Percentiles rank a stretch among this genome's conserved stretches.
phyloP scores from a whole-genome alignment of 148 eudicot species.

The Cornus kousa region DNA sequence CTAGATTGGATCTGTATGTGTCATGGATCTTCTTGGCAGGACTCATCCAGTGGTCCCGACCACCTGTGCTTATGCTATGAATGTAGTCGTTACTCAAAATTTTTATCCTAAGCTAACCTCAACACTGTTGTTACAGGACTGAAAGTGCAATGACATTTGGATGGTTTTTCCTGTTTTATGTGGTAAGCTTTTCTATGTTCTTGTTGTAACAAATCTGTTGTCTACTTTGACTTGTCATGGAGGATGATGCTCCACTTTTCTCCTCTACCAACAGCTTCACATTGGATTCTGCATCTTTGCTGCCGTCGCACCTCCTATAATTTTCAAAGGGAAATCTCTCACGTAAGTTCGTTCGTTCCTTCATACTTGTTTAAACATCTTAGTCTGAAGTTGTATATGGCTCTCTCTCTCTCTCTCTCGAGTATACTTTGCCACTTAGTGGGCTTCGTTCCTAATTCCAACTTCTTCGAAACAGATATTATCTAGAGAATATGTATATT shows the following conservation, averaged over 20 bases:
- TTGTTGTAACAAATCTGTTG: background rate
- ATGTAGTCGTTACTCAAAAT: background rate
- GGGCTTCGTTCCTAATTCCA: background rate
- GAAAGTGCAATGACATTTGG: slow-evolving; percentile 78
- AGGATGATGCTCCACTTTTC: background rate
- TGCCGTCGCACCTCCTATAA: slow-evolving; percentile 74
- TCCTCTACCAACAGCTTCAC: slow-evolving; percentile 26
- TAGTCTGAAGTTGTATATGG: background rate
- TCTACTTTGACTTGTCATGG: slow-evolving; percentile 3
- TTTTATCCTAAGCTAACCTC: background rate
- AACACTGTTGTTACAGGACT: slow-evolving; percentile 42
- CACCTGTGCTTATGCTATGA: background rate
- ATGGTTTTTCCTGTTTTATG: slow-evolving; percentile 76
- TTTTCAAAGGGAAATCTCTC: slow-evolving; percentile 72
- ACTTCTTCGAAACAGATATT: background rate
- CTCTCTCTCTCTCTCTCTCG: too few species aligned
- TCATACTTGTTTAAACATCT: background rate
- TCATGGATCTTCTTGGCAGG: background rate
- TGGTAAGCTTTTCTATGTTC: slow-evolving; percentile 36
- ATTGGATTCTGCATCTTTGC: slow-evolving; percentile 56
- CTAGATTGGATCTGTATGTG: background rate
- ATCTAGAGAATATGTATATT: background rate
- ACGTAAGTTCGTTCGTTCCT: slow-evolving; percentile 46
- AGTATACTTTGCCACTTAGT: background rate
- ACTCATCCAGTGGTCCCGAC: background rate